Evolutionary conservation across 1,284 basidiomycete species (phyloP).

Genomic region (Naganishia sp.): DNA sequence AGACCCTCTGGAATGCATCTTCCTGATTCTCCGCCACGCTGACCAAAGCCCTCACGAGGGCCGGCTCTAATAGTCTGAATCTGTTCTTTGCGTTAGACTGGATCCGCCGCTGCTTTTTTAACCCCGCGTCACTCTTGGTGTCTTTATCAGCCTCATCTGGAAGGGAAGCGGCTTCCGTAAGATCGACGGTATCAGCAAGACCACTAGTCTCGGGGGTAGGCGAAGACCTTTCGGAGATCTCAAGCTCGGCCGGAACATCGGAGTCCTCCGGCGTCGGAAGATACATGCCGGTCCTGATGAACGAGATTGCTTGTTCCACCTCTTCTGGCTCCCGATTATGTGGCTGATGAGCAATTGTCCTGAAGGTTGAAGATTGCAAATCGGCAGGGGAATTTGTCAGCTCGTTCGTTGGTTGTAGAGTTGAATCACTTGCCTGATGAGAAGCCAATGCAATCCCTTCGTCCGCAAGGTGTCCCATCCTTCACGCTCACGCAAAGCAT

Average conservation of each 20-base stretch:
- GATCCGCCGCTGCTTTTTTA: no score
- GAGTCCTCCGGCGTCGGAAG: conserved; percentile 39
- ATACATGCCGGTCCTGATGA: conserved; percentile 77
- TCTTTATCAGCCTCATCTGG: not conserved
- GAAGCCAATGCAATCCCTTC: conserved; percentile 76
- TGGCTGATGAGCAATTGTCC: conserved; percentile 52
- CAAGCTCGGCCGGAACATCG: not conserved
- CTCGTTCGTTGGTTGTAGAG: conserved; percentile 3
- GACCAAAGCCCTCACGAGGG: conserved; percentile 81
- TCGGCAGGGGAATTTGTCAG: conserved; percentile 17
- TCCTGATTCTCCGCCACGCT: conserved; percentile 92
- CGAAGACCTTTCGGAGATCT: conserved; percentile 21
- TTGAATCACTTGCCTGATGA: conserved; percentile 66
- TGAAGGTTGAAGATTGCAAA: conserved; percentile 63
- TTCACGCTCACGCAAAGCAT: conserved; percentile 70
- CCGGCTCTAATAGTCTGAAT: conserved; percentile 56
- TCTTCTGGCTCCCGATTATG: conserved; percentile 73
- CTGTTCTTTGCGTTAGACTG: conserved; percentile 13
- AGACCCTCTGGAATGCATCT: conserved; percentile 81
- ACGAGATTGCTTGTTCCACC: conserved; percentile 91
- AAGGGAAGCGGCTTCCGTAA: not conserved
- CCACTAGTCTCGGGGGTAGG: conserved; percentile 30
- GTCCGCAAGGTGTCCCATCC: conserved; percentile 48
- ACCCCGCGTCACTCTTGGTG: no score
- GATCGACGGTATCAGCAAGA: conserved; percentile 32